Evolutionary conservation across 1,139 yeast species (phyloP).

Genomic region (Diutina mesorugosa): DNA sequence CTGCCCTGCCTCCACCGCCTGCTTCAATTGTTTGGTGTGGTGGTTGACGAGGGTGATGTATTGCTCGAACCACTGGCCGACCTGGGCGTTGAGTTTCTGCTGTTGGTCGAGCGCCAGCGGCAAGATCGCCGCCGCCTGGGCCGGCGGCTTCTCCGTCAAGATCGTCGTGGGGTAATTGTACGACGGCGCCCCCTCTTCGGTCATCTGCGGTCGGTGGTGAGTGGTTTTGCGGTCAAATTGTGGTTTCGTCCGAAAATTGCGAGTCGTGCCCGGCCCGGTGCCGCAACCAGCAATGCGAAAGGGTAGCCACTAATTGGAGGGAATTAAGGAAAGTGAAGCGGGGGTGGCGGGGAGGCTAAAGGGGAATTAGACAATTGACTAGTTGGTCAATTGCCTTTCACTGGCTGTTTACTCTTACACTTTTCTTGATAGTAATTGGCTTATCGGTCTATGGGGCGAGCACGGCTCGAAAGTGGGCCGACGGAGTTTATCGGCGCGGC

Average conservation of each 20-base stretch:
- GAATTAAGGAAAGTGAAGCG: too few relatives aligned
- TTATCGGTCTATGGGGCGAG: too few relatives aligned
- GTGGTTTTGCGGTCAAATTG: not conserved
- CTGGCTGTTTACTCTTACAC: too few relatives aligned
- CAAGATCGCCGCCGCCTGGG: not conserved
- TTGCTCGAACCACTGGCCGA: not conserved
- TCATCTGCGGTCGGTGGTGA: not conserved
- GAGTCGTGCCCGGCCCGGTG: not conserved
- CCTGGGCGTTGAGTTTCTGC: conserved; percentile 1
- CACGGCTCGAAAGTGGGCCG: too few relatives aligned
- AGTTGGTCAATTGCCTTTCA: too few relatives aligned
- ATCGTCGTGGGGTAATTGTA: conserved; percentile 2
- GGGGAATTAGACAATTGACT: too few relatives aligned
- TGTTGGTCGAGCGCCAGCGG: not conserved
- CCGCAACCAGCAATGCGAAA: not conserved
- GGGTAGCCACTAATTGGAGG: too few relatives aligned
- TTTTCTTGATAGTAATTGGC: too few relatives aligned
- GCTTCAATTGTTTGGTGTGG: not conserved
- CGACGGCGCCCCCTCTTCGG: conserved; percentile 2
- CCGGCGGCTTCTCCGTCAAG: conserved; percentile 1
- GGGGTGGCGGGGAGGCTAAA: too few relatives aligned
- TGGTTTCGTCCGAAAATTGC: not conserved
- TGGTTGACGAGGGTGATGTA: not conserved
- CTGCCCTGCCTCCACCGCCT: not conserved
- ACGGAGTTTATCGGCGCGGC: too few relatives aligned